A percentile compares a stretch with the other conserved stretches of the same genome.
Evolutionary conservation across 1,139 yeast genomes (phyloP).

Genomic region (Pichia sp.): DNA sequence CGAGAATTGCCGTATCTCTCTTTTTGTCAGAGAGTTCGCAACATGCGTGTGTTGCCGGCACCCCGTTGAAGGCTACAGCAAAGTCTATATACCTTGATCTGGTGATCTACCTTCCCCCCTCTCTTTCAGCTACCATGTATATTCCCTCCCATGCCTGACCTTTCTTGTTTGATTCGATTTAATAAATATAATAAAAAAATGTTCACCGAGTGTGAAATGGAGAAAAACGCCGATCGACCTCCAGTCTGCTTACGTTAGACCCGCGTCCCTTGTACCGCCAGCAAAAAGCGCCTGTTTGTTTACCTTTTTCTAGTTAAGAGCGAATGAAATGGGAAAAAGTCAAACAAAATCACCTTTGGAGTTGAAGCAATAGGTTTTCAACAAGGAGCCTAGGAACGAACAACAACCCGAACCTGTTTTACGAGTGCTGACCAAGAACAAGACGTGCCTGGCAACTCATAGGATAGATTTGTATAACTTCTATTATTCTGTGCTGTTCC

Average conservation of each 20-base stretch:
- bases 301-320: constrained; percentile 6
- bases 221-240: neutral
- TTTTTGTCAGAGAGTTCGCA: constrained; percentile 68
- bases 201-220: too few species aligned
- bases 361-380: neutral
- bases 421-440: neutral
- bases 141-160: neutral
- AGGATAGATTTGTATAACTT: neutral
- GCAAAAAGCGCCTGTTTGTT: constrained; percentile 4
- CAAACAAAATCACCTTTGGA: constrained; percentile 5
- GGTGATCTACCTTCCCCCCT: neutral
- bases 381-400: neutral
- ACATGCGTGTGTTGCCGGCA: constrained; percentile 85
- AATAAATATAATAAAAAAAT: too few species aligned
- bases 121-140: neutral
- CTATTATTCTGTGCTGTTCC: neutral
- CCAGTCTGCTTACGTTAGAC: neutral
- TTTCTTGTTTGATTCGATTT: neutral
- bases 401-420: neutral
- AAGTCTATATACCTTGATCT: constrained; percentile 46
- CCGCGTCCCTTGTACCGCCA: neutral
- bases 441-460: neutral
- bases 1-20: constrained; percentile 73
- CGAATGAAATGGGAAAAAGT: constrained; percentile 14
- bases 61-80: constrained; percentile 57